These are phyloP conservation scores for Thecaphora frezii DNA, from an alignment of 1,284 basidiomycete species.

Conservation along the genomic window DNA sequence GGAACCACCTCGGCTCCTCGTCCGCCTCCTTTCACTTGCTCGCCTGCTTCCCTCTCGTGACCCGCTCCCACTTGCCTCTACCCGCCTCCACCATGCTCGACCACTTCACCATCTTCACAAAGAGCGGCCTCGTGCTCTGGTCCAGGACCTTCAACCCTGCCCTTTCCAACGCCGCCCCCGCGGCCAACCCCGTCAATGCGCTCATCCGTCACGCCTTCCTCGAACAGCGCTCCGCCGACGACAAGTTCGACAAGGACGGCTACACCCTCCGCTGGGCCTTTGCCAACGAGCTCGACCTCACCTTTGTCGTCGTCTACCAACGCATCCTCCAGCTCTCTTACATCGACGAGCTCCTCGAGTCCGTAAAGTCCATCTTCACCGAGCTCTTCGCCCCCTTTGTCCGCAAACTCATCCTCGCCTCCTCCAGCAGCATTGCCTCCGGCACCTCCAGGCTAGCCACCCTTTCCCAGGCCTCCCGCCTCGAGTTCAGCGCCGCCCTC, in stretches of 20 bases:
- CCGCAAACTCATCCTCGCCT: constrained; percentile 66
- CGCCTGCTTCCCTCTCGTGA: no score
- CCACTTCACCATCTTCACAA: constrained; percentile 50
- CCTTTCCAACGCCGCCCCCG: constrained; percentile 13
- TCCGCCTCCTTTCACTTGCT: no score
- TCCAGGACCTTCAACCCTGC: constrained; percentile 48
- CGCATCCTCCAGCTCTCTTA: constrained; percentile 93
- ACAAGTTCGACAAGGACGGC: constrained; percentile 48
- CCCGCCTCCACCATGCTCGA: constrained; percentile 46
- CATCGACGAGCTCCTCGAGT: constrained; percentile 73
- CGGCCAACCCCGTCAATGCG: constrained; percentile 41
- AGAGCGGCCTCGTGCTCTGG: constrained; percentile 52
- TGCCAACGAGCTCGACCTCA: constrained; percentile 53
- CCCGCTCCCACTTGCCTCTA: no score
- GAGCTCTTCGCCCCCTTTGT: constrained; percentile 44
- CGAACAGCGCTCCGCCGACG: constrained; percentile 48
- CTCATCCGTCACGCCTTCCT: constrained; percentile 54
- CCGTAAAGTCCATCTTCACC: constrained; percentile 43
- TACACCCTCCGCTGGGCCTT: constrained; percentile 54
- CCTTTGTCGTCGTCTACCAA: constrained; percentile 73
- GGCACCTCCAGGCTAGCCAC: constrained; percentile 65
- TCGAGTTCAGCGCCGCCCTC: constrained; percentile 70
- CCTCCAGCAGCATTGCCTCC: constrained; percentile 74
- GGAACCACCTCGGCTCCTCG: no score
- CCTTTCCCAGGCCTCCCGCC: constrained; percentile 39